Conservation (phyloP, 2,329 filamentous ascomycete species). For the Lecanicillium sp. region DNA sequence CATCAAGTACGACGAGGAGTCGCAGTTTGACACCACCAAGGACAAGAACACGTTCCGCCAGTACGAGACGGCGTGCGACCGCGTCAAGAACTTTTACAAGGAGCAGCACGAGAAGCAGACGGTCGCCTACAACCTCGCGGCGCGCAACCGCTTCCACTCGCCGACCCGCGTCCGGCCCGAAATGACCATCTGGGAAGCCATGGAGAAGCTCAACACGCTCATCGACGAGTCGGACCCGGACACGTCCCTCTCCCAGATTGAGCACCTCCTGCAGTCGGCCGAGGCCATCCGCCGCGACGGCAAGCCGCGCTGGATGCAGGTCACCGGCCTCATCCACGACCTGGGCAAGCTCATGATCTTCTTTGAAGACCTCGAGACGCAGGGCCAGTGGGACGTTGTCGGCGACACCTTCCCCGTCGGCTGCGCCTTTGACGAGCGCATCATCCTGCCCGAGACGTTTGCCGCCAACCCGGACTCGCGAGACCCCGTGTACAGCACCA, state of each 20-base stretch:
- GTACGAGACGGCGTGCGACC: slow-evolving; percentile 75
- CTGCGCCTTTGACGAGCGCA: slow-evolving; percentile 64
- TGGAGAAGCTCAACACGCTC: slow-evolving; percentile 85
- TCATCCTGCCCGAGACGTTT: slow-evolving; percentile 79
- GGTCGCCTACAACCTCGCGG: slow-evolving; percentile 75
- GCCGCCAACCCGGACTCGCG: slow-evolving; percentile 64
- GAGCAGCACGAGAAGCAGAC: slow-evolving; percentile 67
- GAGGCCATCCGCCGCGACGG: slow-evolving; percentile 84
- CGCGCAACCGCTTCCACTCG: slow-evolving; percentile 52
- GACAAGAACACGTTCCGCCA: slow-evolving; percentile 77
- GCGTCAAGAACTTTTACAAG: slow-evolving; percentile 80
- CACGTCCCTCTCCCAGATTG: slow-evolving; percentile 79
- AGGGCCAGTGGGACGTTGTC: slow-evolving; percentile 90
- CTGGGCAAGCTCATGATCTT: slow-evolving; percentile 75
- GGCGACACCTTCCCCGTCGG: slow-evolving; percentile 79
- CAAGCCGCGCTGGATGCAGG: slow-evolving; percentile 76
- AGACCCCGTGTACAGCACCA: slow-evolving; percentile 65
- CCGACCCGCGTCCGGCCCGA: slow-evolving; percentile 54
- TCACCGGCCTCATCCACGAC: slow-evolving; percentile 71
- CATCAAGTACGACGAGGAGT: slow-evolving; percentile 41
- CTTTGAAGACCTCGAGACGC: slow-evolving; percentile 55
- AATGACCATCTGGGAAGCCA: slow-evolving; percentile 86
- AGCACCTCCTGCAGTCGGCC: slow-evolving; percentile 81
- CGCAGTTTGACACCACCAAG: slow-evolving; percentile 65
- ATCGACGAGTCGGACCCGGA: slow-evolving; percentile 90